Conservation (phyloP, 1,139 yeast species). For the Candida tetrigidarum region DNA sequence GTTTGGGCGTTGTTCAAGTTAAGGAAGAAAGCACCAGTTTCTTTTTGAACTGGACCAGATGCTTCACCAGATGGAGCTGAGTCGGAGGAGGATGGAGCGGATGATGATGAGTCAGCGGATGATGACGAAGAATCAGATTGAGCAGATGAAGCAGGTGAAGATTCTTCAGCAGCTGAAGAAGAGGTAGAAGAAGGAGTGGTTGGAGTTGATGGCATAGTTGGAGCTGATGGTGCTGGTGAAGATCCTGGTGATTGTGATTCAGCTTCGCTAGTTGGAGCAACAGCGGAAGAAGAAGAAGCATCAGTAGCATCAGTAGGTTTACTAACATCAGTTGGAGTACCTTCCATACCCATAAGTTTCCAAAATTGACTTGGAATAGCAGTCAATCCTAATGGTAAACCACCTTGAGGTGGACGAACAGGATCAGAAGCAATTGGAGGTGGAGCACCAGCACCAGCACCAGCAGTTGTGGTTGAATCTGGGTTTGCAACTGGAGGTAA, state of each 20-base stretch:
- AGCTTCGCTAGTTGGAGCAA: neutral
- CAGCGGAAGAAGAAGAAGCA: neutral
- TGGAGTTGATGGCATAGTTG: too few species aligned
- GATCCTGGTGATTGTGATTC: too few species aligned
- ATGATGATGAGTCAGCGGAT: neutral
- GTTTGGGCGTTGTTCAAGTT: constrained; percentile 17
- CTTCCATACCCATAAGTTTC: neutral
- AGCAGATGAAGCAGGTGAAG: neutral
- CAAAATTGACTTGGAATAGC: constrained; percentile 6
- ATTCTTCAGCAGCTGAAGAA: constrained; percentile 1
- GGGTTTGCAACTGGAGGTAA: too few species aligned
- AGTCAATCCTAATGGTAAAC: constrained; percentile 1
- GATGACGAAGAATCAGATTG: neutral
- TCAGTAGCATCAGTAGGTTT: neutral
- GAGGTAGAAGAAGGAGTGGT: neutral
- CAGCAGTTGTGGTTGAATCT: neutral
- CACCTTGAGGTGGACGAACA: neutral
- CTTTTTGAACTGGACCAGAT: neutral
- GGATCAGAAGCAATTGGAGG: neutral
- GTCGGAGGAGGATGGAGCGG: neutral
- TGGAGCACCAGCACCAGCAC: neutral
- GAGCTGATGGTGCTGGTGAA: too few species aligned
- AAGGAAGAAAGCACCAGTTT: constrained; percentile 14
- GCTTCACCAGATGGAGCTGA: constrained; percentile 3
- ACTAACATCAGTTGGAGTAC: neutral